Evolutionary conservation across 2,329 filamentous ascomycete genomes (phyloP).

Genomic region (Sarocladiaceae sp.): DNA sequence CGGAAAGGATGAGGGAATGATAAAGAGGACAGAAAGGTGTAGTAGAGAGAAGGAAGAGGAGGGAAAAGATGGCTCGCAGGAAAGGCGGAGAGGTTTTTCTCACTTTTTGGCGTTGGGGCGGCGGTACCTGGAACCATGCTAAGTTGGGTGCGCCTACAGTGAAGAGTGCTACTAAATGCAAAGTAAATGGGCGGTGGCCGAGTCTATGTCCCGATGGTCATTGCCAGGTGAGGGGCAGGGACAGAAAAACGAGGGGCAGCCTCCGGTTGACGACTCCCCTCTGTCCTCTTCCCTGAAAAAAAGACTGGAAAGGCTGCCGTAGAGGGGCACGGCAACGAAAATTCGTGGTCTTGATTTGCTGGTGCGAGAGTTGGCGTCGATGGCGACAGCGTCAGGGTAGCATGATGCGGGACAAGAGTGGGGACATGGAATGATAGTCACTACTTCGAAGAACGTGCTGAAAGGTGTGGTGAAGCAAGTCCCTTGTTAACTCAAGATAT

Average conservation of each 20-base stretch:
- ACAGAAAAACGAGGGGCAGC: conserved; percentile 3
- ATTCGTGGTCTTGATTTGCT: conserved; percentile 5
- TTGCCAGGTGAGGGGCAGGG: conserved; percentile 5
- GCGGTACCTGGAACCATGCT: neutral
- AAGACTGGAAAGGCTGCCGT: conserved; percentile 3
- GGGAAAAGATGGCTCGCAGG: conserved; percentile 5
- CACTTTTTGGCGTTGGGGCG: conserved; percentile 1
- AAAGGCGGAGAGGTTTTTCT: conserved; percentile 11
- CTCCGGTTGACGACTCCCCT: neutral
- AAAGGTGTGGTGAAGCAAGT: neutral
- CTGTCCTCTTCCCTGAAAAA: too few relatives aligned
- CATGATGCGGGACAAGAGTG: conserved; percentile 5
- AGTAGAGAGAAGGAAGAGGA: neutral
- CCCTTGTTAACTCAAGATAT: neutral
- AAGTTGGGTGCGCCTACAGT: neutral
- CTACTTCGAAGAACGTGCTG: neutral
- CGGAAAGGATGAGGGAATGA: neutral
- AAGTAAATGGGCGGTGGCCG: conserved; percentile 4
- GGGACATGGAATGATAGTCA: neutral
- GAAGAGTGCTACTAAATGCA: neutral
- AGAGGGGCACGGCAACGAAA: conserved; percentile 4
- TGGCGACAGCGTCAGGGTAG: conserved; percentile 8
- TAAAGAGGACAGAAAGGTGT: neutral
- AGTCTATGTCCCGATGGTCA: conserved; percentile 6
- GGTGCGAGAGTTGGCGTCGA: conserved; percentile 4